Evolutionary conservation across 768 basidiomycete genomes (phyloP).

Genomic region (Lyophyllum atratum): DNA sequence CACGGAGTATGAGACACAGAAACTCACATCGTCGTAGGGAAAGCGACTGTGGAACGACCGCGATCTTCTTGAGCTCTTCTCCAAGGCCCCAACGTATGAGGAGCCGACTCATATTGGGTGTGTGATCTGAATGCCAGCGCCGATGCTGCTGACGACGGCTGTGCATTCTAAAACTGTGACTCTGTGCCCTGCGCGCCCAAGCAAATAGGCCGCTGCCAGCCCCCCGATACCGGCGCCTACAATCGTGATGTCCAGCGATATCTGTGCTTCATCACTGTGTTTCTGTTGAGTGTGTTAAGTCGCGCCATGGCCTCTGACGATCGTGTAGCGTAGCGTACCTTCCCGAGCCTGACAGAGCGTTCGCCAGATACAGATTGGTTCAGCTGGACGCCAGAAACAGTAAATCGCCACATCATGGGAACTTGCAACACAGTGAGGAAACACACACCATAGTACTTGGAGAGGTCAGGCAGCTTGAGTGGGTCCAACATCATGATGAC

Average conservation of each 20-base stretch:
- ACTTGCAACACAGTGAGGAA: not conserved
- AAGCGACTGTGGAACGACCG: conserved; percentile 40
- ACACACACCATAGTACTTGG: not conserved
- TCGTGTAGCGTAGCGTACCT: not conserved
- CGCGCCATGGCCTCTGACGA: not conserved
- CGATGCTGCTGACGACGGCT: conserved; percentile 39
- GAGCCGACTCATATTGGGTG: conserved; percentile 44
- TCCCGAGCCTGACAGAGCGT: not conserved
- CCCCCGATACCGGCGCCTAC: conserved; percentile 57
- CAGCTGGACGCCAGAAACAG: not conserved
- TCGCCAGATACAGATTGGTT: not conserved
- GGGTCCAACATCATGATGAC: not conserved
- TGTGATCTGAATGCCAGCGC: conserved; percentile 52
- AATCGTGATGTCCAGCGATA: conserved; percentile 33
- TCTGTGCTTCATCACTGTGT: not conserved
- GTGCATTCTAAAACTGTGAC: conserved; percentile 51
- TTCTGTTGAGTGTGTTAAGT: not conserved
- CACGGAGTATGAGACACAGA: not conserved
- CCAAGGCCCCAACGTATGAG: conserved; percentile 54
- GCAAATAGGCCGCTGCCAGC: conserved; percentile 43
- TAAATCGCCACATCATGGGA: not conserved
- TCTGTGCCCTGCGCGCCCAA: conserved; percentile 48
- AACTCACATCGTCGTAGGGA: conserved; percentile 43
- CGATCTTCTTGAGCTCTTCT: conserved; percentile 36
- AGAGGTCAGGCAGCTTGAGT: not conserved